Base-by-base conservation (phyloP, 768 basidiomycete species). In the Macrolepiota dolichaula region DNA sequence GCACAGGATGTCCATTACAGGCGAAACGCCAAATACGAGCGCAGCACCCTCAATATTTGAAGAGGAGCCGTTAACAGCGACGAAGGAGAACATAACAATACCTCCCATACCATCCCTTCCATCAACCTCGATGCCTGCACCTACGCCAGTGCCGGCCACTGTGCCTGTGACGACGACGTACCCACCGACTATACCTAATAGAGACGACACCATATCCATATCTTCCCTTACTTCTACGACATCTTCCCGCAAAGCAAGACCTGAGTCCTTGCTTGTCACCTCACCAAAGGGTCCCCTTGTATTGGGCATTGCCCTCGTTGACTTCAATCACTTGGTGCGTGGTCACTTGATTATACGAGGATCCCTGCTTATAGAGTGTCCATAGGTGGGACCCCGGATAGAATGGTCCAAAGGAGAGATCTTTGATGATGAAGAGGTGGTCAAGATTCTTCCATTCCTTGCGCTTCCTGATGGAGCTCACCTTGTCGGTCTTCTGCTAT, bases 401-500 rank as follows among this genome's bases (percentile, higher is more conserved):
- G 95, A 99, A 67, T 90, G 92, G 63, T 85, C 83, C 17, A 78
- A 85, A 67, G 92, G 91, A 2, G 86, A 87, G 2, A 82, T 96
- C 32, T 88, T 91, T 64, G 82, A 91, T 37, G 88, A 98, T 69
- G 91, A 94, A 62, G 92, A 96, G 70, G 80, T 98, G 29, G 77
- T 79, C 36, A 91, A 88, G 71, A 86, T 94, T 36, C 78, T 99
- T 32, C 97, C 97, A 0, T 98, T 99, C 76, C 81, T 99, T 12
- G 97, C 97, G 0, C 81, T 99, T 27, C 97, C 97, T 1, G 97
- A 99, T 68, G 97, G 97, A 17, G 97, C 97, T 10, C 97, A 99
- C 75, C 72, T 97, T 66, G 94, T 96, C 67, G 64, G 88, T 76
- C 40, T 17, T 63, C 24, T 54, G 32, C 29, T 54, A 35, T 32